A percentile compares a stretch with the other conserved stretches of the same genome.
Evolutionary conservation across 305 asterid species (phyloP).

Genomic region (Coffea humblotiana): DNA sequence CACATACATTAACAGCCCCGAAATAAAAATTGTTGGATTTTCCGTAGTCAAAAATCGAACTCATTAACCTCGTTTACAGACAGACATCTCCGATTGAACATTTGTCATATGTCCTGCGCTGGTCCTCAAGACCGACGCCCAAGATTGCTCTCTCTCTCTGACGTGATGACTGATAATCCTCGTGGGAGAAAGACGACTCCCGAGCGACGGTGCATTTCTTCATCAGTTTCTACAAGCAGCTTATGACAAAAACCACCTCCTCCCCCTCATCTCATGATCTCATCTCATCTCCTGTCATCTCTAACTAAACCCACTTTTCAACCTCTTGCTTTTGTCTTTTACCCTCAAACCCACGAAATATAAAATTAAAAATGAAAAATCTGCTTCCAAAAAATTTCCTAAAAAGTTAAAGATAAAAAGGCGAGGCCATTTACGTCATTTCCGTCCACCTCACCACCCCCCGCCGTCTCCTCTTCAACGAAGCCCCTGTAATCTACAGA

Average conservation of each 20-base stretch:
- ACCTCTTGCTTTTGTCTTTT: slow-evolving; percentile 8
- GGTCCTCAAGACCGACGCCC: background rate
- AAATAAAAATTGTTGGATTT: background rate
- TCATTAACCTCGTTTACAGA: background rate
- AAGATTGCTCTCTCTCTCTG: background rate
- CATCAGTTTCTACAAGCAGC: background rate
- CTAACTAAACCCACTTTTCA: slow-evolving; percentile 3
- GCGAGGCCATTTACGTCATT: slow-evolving; percentile 26
- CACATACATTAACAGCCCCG: background rate
- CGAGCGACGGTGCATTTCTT: background rate
- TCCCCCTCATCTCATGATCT: background rate
- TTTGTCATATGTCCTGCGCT: background rate
- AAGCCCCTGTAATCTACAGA: slow-evolving; percentile 9
- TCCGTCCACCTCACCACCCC: slow-evolving; percentile 12
- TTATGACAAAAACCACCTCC: background rate
- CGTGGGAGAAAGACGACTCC: background rate
- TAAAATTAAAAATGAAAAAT: background rate
- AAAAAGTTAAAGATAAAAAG: background rate
- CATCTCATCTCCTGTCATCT: background rate
- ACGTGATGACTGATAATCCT: background rate
- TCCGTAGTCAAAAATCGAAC: background rate
- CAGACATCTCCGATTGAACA: background rate
- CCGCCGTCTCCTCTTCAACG: slow-evolving; percentile 19
- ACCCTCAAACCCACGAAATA: background rate
- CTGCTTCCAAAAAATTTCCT: background rate